These are phyloP conservation scores for Cyclanthera cordifolia DNA, from an alignment of 306 rosid genomes.

Conservation along the genomic window DNA sequence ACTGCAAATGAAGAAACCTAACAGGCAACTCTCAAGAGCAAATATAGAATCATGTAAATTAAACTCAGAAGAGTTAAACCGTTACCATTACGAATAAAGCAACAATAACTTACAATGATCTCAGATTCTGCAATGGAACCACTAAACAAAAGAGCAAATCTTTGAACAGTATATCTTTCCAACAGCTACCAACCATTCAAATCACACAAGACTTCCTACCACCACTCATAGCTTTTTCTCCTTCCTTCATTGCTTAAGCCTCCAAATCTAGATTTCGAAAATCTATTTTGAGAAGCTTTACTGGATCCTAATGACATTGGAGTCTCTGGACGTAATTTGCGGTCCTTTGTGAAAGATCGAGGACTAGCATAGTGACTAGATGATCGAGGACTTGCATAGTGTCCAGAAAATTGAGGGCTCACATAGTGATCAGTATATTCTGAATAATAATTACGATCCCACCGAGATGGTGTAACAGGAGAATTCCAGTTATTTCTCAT, in stretches of 20 bases:
- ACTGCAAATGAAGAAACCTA: background rate
- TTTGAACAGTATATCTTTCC: background rate
- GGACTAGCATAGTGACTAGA: constrained; percentile 31
- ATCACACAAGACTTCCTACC: constrained; percentile 25
- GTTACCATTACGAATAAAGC: background rate
- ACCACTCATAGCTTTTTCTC: constrained; percentile 37
- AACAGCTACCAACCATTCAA: constrained; percentile 12
- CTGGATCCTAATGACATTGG: constrained; percentile 26
- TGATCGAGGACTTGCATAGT: constrained; percentile 17
- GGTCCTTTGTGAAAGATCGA: constrained; percentile 18
- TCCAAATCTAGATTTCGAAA: constrained; percentile 44
- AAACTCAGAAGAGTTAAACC: background rate
- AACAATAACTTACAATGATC: background rate
- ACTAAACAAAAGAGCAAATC: background rate
- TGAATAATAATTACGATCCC: constrained; percentile 16
- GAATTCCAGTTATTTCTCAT: constrained; percentile 17
- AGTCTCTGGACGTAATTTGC: constrained; percentile 26
- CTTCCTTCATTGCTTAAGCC: constrained; percentile 26
- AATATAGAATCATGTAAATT: background rate
- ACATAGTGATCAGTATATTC: constrained; percentile 24
- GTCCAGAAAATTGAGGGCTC: constrained; percentile 18
- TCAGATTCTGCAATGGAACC: background rate
- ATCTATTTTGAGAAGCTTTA: constrained; percentile 24
- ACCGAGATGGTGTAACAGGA: constrained; percentile 30
- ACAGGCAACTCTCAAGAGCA: background rate